Base-by-base conservation (phyloP, 192 early-diverging fungal species). In the Geranomyces michiganensis region DNA sequence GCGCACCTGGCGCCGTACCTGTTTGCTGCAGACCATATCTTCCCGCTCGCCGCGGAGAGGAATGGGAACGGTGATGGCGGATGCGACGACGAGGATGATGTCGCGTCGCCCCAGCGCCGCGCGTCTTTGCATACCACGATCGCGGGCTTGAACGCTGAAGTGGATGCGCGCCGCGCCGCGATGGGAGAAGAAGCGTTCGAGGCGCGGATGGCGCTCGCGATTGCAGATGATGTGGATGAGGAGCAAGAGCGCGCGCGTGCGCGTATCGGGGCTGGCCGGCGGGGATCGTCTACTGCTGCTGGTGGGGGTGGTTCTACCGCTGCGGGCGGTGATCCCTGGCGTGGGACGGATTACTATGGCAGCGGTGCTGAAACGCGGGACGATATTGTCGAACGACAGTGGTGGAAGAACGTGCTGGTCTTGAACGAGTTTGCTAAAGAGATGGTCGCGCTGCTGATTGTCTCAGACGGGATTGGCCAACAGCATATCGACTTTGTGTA, bases 401-500 rank as follows among this genome's bases (percentile, higher is more conserved):
- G 96, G 63, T 76, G 93, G 26, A 94, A 93, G 61, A 98, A 98
- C 79, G 92, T 94, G 27, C 89, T 98, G 26, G 92, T 95, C 43
- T 68, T 98, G 66, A 91, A 98, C 64, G 96, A 98, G 77, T 89
- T 90, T 19, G 90, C 92, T 45, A 98, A 98, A 71, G 96, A 98
- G 77, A 81, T 96, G 10, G 85, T 95, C 10, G 91, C 93, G 19
- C 80, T 92, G 15, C 79, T 96, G 41, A 32, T 84, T 19, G 62
- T 79, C 67, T 62, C 68, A 60, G 80, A 64, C 21, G 46, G 55
- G 45, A 66, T 31, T 22, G 73, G 45, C 5, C 26, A 74, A 72
- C 30, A 74, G 43, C 46, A 65, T 36, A 45, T 71, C 17, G 58
- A 60, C 5, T 60, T 60, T 60, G 58, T 60, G 7, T 53, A 53